Conservation (phyloP, 108 stramenopile species). For the Chaetoceros tenuissimus region DNA sequence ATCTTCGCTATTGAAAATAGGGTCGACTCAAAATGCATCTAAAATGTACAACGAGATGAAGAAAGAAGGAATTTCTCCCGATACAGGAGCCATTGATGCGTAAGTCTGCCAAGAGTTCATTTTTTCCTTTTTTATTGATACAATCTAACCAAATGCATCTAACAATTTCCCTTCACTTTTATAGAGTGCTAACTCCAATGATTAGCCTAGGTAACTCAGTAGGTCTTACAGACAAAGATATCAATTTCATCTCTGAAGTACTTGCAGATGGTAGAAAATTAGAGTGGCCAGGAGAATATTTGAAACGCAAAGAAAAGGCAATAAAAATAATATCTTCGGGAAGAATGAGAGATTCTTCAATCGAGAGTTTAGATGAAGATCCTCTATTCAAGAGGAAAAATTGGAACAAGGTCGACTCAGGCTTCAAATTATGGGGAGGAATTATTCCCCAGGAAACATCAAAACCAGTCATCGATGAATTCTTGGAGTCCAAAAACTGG, state of each 20-base stretch:
- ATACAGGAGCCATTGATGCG: constrained; percentile 60
- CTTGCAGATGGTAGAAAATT: constrained; percentile 57
- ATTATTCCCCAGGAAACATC: too few relatives aligned
- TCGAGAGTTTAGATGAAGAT: constrained; percentile 23
- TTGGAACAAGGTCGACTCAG: constrained; percentile 79
- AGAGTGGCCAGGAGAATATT: constrained; percentile 45
- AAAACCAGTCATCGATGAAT: too few relatives aligned
- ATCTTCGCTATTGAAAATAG: constrained; percentile 37
- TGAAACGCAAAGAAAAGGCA: constrained; percentile 46
- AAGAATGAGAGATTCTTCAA: constrained; percentile 17
- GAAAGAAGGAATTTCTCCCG: constrained; percentile 38
- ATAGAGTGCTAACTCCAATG: constrained; percentile 49
- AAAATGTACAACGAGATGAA: constrained; percentile 65
- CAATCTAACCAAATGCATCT: too few relatives aligned
- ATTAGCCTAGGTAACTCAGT: constrained; percentile 20
- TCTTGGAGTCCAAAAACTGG: too few relatives aligned
- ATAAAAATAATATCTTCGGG: constrained; percentile 39
- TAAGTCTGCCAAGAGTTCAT: constrained; percentile 20
- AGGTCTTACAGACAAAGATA: constrained; percentile 38
- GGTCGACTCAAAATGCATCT: constrained; percentile 28
- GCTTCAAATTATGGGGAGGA: constrained; percentile 74
- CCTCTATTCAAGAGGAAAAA: constrained; percentile 59
- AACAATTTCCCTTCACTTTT: too few relatives aligned
- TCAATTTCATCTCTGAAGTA: constrained; percentile 44
- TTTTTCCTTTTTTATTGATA: constrained; percentile 4